Evolutionary conservation across 371 early-diverging fungal species (phyloP), one percentile per base, ranked within the genome.

Genomic region (Coemansia sp.): DNA sequence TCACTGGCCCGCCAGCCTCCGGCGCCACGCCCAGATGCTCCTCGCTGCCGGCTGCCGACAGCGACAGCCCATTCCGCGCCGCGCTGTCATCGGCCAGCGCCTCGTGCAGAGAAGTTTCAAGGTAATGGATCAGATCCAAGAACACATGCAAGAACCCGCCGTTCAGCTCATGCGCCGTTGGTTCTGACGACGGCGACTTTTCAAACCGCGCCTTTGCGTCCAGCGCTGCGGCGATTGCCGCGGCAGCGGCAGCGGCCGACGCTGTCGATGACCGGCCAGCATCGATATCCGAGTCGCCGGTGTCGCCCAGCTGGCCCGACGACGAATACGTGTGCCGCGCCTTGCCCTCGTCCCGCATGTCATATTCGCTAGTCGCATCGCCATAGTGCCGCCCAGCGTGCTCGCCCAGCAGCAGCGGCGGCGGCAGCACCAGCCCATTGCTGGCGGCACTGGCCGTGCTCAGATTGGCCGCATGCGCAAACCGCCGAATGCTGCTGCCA

Each of bases 141-240:
- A 51, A 78, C 30, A 76, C 41, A 9, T 78, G 71, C 61, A 78
- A 31, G 36, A 67, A 71, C 12, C 78, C 78, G 34, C 78, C 78
- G 9, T 77, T 63, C 39, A 69, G 51, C 50, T 63, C 69, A 26
- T 57, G 53, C 6, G 54, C 66, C 8, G 56, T 10, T 1, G 59
- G 40, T 31, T 57, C 59, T 1, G 58, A 31, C 11, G 43, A 20
- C 0, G 69, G 36, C 31, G 51, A 50, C 20, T 57, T 69, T 34
- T 61, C 65, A 51, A 65, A 41, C 10, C 65, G 41, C 11, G 71
- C 59, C 48, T 70, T 75, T 5, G 59, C 59, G 36, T 66, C 75
- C 12, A 70, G 38, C 8, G 75, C 69, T 2, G 59, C 62, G 1
- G 59, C 62, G 2, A 55, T 55, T 8, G 56, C 55, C 6, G 61